These are phyloP conservation scores for Puccinia novopanici DNA, from an alignment of 1,284 basidiomycete genomes.

Conservation along the genomic window DNA sequence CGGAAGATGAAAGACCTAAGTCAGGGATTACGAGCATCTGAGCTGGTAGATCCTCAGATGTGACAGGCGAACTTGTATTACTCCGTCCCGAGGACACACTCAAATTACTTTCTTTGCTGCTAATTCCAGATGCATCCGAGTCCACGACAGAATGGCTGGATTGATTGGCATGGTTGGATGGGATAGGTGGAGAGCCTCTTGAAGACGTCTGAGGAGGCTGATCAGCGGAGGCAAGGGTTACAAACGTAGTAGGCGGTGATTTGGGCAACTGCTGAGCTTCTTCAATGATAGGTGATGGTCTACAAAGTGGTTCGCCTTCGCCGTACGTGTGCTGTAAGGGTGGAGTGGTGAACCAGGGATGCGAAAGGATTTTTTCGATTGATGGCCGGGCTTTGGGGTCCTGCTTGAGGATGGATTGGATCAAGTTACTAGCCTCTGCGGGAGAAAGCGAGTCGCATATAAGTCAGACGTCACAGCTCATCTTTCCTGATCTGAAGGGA, in stretches of 20 bases:
- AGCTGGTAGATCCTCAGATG: slow-evolving; percentile 54
- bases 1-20: slow-evolving; percentile 24
- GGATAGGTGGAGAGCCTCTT: not conserved
- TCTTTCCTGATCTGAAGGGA: not conserved
- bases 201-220: slow-evolving; percentile 49
- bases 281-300: slow-evolving; percentile 44
- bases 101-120: slow-evolving; percentile 55
- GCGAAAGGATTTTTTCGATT: slow-evolving; percentile 81
- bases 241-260: slow-evolving; percentile 45
- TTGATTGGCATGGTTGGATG: slow-evolving; percentile 17
- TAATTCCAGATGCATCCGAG: slow-evolving; percentile 53
- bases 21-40: slow-evolving; percentile 41
- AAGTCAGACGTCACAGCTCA: not conserved
- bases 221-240: slow-evolving; percentile 52
- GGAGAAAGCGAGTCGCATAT: not conserved
- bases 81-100: slow-evolving; percentile 55
- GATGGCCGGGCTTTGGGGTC: slow-evolving; percentile 75
- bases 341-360: slow-evolving; percentile 80
- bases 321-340: slow-evolving; percentile 54
- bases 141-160: slow-evolving; percentile 2
- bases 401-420: slow-evolving; percentile 75
- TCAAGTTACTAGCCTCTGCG: slow-evolving; percentile 77
- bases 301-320: slow-evolving; percentile 31
- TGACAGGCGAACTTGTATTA: slow-evolving; percentile 55
- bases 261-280: slow-evolving; percentile 40